Conservation (phyloP, 2,329 filamentous ascomycete species). For the Colletotrichum zoysiae region DNA sequence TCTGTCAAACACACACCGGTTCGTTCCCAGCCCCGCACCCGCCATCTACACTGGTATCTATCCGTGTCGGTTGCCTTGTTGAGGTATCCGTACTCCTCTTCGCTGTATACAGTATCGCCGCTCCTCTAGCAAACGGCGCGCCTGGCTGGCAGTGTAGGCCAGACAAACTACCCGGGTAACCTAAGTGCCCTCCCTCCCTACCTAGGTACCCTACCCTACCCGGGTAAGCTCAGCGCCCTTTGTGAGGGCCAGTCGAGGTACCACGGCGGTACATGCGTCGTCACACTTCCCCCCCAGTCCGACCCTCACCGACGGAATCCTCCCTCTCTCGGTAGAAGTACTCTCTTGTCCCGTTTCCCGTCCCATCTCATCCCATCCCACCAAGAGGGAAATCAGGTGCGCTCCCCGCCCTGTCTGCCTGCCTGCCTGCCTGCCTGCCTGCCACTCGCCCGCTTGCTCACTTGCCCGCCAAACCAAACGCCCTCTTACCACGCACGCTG, state of each 20-base stretch:
- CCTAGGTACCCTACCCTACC: too few relatives aligned
- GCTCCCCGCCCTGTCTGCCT: constrained; percentile 23
- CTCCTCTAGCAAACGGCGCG: constrained; percentile 14
- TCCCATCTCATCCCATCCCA: not conserved
- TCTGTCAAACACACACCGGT: not conserved
- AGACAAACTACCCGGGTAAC: not conserved
- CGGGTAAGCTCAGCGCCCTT: not conserved
- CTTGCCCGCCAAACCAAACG: constrained; percentile 30
- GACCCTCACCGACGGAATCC: not conserved
- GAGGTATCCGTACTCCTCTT: too few relatives aligned
- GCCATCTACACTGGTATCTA: too few relatives aligned
- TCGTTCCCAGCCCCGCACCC: constrained; percentile 34
- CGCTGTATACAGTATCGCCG: not conserved
- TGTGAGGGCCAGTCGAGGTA: constrained; percentile 12
- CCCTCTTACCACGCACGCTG: constrained; percentile 26
- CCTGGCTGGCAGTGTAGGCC: constrained; percentile 10
- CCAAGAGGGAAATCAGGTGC: constrained; percentile 33
- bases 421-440: constrained; percentile 5
- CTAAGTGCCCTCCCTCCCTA: too few relatives aligned
- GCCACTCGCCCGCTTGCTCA: constrained; percentile 11
- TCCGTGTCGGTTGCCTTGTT: constrained; percentile 9
- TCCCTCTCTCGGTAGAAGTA: constrained; percentile 28
- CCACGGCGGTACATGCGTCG: constrained; percentile 13
- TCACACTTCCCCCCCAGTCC: constrained; percentile 10
- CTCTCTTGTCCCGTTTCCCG: constrained; percentile 15